Percentiles rank a stretch among this genome's conserved stretches.
These are phyloP conservation scores for Exophiala bonariae DNA, from an alignment of 2,329 filamentous ascomycete genomes.

Conservation along the genomic window DNA sequence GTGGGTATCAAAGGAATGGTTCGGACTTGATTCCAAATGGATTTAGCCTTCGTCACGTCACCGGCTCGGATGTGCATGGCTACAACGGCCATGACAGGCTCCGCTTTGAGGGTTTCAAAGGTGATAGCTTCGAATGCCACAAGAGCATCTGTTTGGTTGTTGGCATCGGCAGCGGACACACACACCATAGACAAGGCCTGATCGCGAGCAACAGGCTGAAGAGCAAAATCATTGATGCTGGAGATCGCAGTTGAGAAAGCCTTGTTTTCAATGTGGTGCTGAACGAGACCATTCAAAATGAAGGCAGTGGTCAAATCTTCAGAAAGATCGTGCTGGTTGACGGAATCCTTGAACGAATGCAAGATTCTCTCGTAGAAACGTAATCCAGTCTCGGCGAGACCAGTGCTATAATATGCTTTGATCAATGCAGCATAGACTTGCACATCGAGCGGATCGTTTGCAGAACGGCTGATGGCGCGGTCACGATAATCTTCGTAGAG, in stretches of 20 bases:
- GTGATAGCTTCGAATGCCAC: slow-evolving; percentile 64
- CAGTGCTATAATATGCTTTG: slow-evolving; percentile 80
- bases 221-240: slow-evolving; percentile 15
- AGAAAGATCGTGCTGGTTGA: slow-evolving; percentile 55
- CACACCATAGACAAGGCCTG: slow-evolving; percentile 72
- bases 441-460: slow-evolving; percentile 72
- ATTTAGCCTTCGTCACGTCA: slow-evolving; percentile 72
- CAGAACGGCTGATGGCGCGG: slow-evolving; percentile 68
- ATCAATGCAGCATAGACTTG: slow-evolving; percentile 90
- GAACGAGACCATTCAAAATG: slow-evolving; percentile 72
- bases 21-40: slow-evolving; percentile 77
- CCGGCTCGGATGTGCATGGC: slow-evolving; percentile 83
- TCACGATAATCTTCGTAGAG: slow-evolving; percentile 94
- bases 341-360: slow-evolving; percentile 50
- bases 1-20: slow-evolving; percentile 45
- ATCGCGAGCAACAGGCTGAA: slow-evolving; percentile 60
- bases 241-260: slow-evolving; percentile 18
- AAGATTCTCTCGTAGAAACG: slow-evolving; percentile 84
- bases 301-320: slow-evolving; percentile 70
- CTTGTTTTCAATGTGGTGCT: slow-evolving; percentile 64
- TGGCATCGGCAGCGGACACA: slow-evolving; percentile 75
- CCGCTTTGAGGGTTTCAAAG: slow-evolving; percentile 48
- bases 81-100: slow-evolving; percentile 72
- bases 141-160: slow-evolving; percentile 67
- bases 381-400: slow-evolving; percentile 76